Conservation (phyloP, 192 early-diverging fungal species). For the Umbelopsis ramanniana region DNA sequence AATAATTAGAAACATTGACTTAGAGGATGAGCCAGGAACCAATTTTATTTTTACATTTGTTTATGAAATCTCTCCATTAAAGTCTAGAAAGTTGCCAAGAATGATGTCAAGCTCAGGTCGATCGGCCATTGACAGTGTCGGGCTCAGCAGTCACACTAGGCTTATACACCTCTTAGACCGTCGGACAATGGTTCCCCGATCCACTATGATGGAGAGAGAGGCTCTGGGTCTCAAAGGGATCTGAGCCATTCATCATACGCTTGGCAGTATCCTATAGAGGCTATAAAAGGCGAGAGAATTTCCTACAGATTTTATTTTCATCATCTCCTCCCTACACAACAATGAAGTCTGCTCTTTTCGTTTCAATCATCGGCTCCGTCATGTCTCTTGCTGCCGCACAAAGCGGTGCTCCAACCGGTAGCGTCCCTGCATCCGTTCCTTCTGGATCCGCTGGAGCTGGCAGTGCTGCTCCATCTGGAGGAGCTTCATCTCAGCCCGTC, state of each 20-base stretch:
- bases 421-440: background rate
- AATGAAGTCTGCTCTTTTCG: constrained; percentile 22
- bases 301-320: background rate
- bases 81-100: background rate
- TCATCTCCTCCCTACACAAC: background rate
- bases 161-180: background rate
- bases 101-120: constrained; percentile 2
- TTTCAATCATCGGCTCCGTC: constrained; percentile 11
- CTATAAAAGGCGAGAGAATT: background rate
- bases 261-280: background rate
- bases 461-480: background rate
- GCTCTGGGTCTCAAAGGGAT: background rate
- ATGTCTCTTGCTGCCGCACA: constrained; percentile 19
- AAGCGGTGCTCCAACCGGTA: background rate
- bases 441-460: constrained; percentile 1
- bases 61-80: background rate
- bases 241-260: background rate
- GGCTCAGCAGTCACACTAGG: background rate
- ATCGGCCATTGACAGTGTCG: background rate
- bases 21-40: background rate
- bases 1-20: no score
- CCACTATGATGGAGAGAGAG: background rate
- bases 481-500: constrained; percentile 14
- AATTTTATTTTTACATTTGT: constrained; percentile 1
- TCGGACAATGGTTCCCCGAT: constrained; percentile 11